Conservation (phyloP, 345 rosid species). For the Gossypium arboreum region DNA sequence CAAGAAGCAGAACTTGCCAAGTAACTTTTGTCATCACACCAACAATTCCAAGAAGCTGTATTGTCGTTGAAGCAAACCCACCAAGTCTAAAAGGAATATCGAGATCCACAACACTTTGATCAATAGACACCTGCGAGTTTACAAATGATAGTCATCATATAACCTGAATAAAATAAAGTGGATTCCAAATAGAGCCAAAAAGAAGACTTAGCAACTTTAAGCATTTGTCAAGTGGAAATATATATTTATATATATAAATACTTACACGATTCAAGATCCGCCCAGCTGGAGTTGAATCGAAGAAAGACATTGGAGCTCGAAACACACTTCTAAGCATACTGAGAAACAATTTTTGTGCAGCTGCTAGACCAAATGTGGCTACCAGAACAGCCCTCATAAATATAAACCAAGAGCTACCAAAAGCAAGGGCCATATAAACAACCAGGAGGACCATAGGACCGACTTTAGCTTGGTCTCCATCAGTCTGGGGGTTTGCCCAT, state of each 20-base stretch:
- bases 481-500: slow-evolving; percentile 99
- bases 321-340: slow-evolving; percentile 94
- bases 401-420: slow-evolving; percentile 96
- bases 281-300: slow-evolving; percentile 99
- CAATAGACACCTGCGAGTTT: slow-evolving; percentile 77
- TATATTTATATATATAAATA: not conserved
- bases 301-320: slow-evolving; percentile 97
- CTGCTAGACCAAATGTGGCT: slow-evolving; percentile 96
- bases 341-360: slow-evolving; percentile 89
- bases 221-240: not conserved
- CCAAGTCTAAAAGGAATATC: slow-evolving; percentile 99
- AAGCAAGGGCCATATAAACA: slow-evolving; percentile 94
- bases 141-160: slow-evolving; percentile 14
- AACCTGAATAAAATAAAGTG: slow-evolving; percentile 1
- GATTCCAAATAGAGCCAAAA: not conserved
- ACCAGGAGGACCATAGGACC: slow-evolving; percentile 73
- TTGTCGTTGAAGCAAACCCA: slow-evolving; percentile 98
- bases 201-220: slow-evolving; percentile 4
- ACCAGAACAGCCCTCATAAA: slow-evolving; percentile 95
- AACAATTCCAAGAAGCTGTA: slow-evolving; percentile 92
- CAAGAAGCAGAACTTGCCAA: slow-evolving; percentile 97
- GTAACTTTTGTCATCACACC: slow-evolving; percentile 95
- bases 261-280: slow-evolving; percentile 95
- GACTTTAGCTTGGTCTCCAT: slow-evolving; percentile 85
- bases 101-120: slow-evolving; percentile 99